Evolutionary conservation across 2,329 filamentous ascomycete genomes (phyloP), one percentile per base, ranked within the genome.

Genomic region (Orbilia quercus): DNA sequence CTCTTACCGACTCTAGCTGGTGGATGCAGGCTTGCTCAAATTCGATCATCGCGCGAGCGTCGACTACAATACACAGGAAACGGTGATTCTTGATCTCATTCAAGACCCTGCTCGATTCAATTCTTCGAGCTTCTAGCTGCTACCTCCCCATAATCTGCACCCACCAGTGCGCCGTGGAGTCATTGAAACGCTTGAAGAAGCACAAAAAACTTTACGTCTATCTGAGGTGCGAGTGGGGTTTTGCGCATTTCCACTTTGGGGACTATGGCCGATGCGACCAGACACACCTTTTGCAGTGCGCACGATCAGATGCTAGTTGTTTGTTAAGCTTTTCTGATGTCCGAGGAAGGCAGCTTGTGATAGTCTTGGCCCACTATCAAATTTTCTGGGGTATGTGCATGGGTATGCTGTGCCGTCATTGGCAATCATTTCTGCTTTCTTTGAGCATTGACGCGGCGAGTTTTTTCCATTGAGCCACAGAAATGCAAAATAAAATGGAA

Each of bases 261-360:
- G 53, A 66, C 45, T 66, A 66, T 38, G 69, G 40, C 69, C 69
- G 69, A 73, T 55, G 67, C 38, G 40, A 57, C 23, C 36, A 31
- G 44, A 54, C 42, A 38, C 45, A 53, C 44, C n/a, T n/a, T 25
- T 23, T 50, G 36, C 44, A 51, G 47, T n/a, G 40, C 45, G 34
- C 47, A 55, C 47, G 58, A 73, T 73, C 69, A 73, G 60, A 73
- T 73, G 69, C 48, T 31, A 67, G 22, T 57, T 59, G 31, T 38
- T 38, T 60, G 34, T 66, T 62, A 73, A 73, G 69, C 69, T 73
- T 73, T 73, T 23, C 47, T n/a, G 59, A 42, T 22, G 69, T 60
- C 69, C 69, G 69, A 73, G 69, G 48, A 60, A 64, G 60, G 69
- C 60, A 73, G 69, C 69, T 73, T 73, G 69, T 73, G 69, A 73